A percentile compares a stretch with the other conserved stretches of the same genome.
Evolutionary conservation across 148 eudicot genomes (phyloP).

Genomic region (Cornus florida): DNA sequence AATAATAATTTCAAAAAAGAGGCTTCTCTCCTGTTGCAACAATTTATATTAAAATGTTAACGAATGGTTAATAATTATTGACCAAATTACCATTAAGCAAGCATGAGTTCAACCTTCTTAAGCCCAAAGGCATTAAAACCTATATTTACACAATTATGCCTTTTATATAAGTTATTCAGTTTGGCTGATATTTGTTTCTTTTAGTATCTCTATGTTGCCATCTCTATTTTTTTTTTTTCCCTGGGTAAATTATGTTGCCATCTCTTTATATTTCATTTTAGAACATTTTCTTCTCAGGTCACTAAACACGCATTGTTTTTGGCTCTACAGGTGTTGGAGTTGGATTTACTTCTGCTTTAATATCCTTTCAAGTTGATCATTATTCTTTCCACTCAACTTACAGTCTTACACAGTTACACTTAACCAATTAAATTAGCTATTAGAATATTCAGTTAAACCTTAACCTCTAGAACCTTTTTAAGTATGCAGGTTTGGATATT

Average conservation of each 20-base stretch:
- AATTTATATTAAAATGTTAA: neutral
- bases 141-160: neutral
- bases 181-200: too few relatives aligned
- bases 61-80: neutral
- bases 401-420: neutral
- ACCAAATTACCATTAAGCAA: neutral
- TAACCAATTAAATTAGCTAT: constrained; percentile 11
- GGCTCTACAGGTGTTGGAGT: constrained; percentile 84
- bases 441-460: constrained; percentile 49
- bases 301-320: constrained; percentile 22
- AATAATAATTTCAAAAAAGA: neutral
- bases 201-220: too few relatives aligned
- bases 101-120: neutral
- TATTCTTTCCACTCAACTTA: neutral
- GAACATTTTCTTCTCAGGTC: neutral
- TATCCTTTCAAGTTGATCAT: constrained; percentile 63
- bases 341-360: constrained; percentile 95
- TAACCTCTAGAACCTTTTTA: constrained; percentile 89
- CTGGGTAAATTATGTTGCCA: too few relatives aligned
- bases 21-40: too few relatives aligned
- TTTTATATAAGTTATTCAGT: too few relatives aligned
- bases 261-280: neutral
- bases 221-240: too few relatives aligned
- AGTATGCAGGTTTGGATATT: constrained; percentile 98
- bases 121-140: neutral